Evolutionary conservation across 1,284 basidiomycete genomes (phyloP).

Genomic region (Leccinum pachyderme): DNA sequence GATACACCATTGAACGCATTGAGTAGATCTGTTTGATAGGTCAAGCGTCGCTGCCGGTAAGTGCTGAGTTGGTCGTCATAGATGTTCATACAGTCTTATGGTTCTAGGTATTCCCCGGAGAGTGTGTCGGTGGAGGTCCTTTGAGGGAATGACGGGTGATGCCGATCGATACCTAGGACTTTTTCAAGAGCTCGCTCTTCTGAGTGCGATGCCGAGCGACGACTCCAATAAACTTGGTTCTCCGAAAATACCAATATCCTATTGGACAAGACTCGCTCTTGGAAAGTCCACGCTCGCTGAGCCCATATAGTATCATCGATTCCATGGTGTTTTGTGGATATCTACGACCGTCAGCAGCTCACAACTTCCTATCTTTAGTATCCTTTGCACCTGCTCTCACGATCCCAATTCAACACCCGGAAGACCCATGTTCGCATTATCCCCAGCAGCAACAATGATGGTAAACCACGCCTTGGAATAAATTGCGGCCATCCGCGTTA

Average conservation of each 20-base stretch:
- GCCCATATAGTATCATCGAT: constrained; percentile 13
- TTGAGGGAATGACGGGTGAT: constrained; percentile 3
- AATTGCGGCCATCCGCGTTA: constrained; percentile 16
- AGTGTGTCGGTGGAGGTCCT: neutral
- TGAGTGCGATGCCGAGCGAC: constrained; percentile 10
- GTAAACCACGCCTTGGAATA: constrained; percentile 21
- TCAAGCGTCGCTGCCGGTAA: constrained; percentile 15
- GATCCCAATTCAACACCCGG: constrained; percentile 8
- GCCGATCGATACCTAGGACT: neutral
- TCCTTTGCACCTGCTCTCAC: constrained; percentile 8
- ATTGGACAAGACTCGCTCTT: constrained; percentile 19
- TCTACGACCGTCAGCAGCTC: constrained; percentile 18
- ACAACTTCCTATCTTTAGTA: constrained; percentile 4
- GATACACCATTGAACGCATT: constrained; percentile 13
- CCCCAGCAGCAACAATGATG: constrained; percentile 20
- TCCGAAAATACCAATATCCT: constrained; percentile 21
- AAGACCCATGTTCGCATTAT: constrained; percentile 16
- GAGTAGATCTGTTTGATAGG: constrained; percentile 14
- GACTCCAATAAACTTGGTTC: constrained; percentile 21
- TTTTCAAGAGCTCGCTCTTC: constrained; percentile 13
- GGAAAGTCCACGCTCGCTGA: constrained; percentile 24
- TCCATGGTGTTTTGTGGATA: neutral
- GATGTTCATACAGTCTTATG: neutral
- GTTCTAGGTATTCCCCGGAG: constrained; percentile 3
- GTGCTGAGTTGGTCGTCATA: constrained; percentile 5